Evolutionary conservation across 257 asterid species (phyloP), one percentile per base, ranked within the genome.

Genomic region (Penstemon eatonii): DNA sequence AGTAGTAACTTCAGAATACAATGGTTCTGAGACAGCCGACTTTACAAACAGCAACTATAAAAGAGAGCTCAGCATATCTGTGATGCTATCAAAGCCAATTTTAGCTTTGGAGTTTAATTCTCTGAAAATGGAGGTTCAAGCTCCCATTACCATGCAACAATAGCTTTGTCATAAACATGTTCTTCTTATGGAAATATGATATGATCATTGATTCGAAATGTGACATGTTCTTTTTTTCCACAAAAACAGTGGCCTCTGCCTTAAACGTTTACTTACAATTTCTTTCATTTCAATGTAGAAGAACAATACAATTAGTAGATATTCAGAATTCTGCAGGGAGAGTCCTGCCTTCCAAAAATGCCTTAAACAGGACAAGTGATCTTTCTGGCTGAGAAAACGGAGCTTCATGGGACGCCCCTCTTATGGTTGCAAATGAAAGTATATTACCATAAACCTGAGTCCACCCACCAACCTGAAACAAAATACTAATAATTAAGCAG

Each of bases 391-490:
- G 96, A 7, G 96, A 89, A 75, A 83, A 89, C 1, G 96, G 96
- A 37, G 92, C 96, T 76, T 89, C 96, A 56, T 89, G 96, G 10
- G 92, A 78, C 4, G 95, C 95, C 54, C 96, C 96, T 85, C 96
- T 80, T 59, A 88, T 71, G 3, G 92, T 88, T 5, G 92, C 92
- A 45, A 88, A 88, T 0, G 92, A 82, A 6, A 88, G 86, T 19
- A 84, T 70, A 53, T 86, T 49, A 4, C 79, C 90, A 41, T 82
- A 86, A 8, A 82, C 87, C 75, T 86, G 92, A 53, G 90, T 88
- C 96, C 96, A 88, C 5, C 96, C 96, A 38, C 92, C 96, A 60
- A 88, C 96, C 91, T 87, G 80, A 38, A 78, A 70, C 7, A 8
- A 50, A 57, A 13, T 15, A 15, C 5, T 4, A 40, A 40, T 5